Conservation (phyloP, 2,329 filamentous ascomycete genomes). For the Zymoseptoria pseudotritici region DNA sequence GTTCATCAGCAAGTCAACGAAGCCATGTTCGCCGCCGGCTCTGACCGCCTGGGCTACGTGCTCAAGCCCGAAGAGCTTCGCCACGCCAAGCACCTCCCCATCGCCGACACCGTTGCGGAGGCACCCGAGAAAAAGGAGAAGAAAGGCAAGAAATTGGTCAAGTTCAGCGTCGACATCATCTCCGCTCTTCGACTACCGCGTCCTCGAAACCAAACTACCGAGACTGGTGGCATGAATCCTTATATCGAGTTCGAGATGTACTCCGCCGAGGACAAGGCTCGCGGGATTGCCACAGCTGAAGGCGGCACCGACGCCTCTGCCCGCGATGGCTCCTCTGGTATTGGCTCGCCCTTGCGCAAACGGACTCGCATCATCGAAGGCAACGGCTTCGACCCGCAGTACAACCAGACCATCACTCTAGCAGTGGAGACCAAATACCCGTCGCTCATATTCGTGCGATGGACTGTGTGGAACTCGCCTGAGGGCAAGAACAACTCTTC, state of each 20-base stretch:
- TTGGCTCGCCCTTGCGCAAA: constrained; percentile 65
- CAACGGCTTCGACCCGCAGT: constrained; percentile 91
- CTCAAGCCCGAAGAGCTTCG: constrained; percentile 84
- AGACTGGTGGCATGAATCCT: constrained; percentile 73
- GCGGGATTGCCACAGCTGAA: constrained; percentile 59
- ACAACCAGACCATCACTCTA: constrained; percentile 70
- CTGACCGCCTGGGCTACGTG: constrained; percentile 83
- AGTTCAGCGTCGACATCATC: constrained; percentile 79
- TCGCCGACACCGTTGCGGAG: constrained; percentile 45
- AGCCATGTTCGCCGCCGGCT: constrained; percentile 91
- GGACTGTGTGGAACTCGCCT: constrained; percentile 79
- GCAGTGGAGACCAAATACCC: constrained; percentile 89
- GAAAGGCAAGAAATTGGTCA: constrained; percentile 72
- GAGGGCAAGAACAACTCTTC: constrained; percentile 62
- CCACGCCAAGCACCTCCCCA: constrained; percentile 51
- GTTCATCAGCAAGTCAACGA: constrained; percentile 93
- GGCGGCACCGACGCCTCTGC: constrained; percentile 59
- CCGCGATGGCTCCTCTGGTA: constrained; percentile 57
- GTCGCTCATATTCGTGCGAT: constrained; percentile 86
- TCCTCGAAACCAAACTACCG: constrained; percentile 58
- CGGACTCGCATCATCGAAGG: constrained; percentile 74
- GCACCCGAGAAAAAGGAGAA: constrained; percentile 49
- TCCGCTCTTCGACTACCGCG: constrained; percentile 93
- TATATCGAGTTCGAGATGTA: constrained; percentile 95
- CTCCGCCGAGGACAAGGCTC: constrained; percentile 83